Evolutionary conservation across 345 rosid genomes (phyloP).

Genomic region (Euphorbia lathyris): DNA sequence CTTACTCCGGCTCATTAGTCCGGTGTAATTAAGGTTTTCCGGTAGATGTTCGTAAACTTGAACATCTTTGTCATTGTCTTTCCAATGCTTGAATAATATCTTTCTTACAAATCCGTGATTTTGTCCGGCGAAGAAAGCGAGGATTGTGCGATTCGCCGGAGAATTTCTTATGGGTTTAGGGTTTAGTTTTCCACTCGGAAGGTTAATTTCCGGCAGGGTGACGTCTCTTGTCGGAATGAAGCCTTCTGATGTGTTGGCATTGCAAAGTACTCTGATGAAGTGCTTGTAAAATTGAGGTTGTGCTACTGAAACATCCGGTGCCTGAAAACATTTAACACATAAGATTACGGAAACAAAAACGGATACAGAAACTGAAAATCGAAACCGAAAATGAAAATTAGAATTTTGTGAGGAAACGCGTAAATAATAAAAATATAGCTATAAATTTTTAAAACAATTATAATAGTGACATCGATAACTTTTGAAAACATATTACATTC

Average conservation of each 20-base stretch:
- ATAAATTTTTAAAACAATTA: no score
- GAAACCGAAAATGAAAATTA: no score
- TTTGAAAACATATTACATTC: no score
- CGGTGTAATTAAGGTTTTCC: slow-evolving; percentile 30
- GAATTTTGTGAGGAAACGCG: no score
- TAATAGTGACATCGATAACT: no score
- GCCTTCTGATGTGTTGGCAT: slow-evolving; percentile 73
- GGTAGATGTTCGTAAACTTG: slow-evolving; percentile 50
- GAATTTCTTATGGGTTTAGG: slow-evolving; percentile 13
- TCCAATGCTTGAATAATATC: slow-evolving; percentile 54
- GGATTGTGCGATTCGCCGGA: slow-evolving; percentile 37
- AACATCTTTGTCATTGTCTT: slow-evolving; percentile 50
- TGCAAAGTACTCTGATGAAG: slow-evolving; percentile 67
- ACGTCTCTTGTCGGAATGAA: slow-evolving; percentile 60
- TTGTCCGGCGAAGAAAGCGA: slow-evolving; percentile 70
- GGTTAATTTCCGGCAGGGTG: slow-evolving; percentile 49
- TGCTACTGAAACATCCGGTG: slow-evolving; percentile 48
- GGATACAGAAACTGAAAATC: no score
- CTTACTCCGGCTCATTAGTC: slow-evolving; percentile 43
- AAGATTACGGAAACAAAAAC: no score
- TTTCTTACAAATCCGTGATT: slow-evolving; percentile 52
- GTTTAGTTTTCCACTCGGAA: slow-evolving; percentile 25
- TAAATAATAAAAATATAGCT: no score
- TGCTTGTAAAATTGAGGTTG: slow-evolving; percentile 48
- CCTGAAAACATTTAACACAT: slow-evolving; percentile 28